phyloP scores from a whole-genome alignment of 2,329 filamentous ascomycete species.

The Onygenales sp. region DNA sequence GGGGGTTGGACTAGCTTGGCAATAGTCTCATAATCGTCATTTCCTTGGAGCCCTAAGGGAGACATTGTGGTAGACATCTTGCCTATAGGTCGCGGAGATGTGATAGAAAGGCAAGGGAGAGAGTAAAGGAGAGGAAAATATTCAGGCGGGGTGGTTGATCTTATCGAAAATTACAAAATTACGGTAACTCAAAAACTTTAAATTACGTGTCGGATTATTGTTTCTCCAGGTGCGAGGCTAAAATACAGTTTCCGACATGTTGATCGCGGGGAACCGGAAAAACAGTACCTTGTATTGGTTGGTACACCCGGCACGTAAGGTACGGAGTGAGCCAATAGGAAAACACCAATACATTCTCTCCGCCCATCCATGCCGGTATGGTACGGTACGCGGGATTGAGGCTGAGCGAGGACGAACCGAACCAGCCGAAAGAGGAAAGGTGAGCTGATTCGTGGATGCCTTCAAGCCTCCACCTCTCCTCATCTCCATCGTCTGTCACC shows the following conservation, averaged over 20 bases:
- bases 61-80: background rate
- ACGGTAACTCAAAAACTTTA: background rate
- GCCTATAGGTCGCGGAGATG: background rate
- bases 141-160: background rate
- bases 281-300: background rate
- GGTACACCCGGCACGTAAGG: background rate
- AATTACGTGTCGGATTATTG: background rate
- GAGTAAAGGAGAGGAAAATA: background rate
- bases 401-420: background rate
- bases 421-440: background rate
- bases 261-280: background rate
- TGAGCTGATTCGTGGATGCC: background rate
- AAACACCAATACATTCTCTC: background rate
- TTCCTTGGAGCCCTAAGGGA: conserved; percentile 12
- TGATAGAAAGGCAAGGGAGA: background rate
- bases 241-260: background rate
- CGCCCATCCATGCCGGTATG: background rate
- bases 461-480: background rate
- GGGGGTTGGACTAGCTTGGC: conserved; percentile 38
- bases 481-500: background rate
- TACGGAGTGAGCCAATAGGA: background rate
- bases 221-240: background rate
- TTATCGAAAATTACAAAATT: background rate
- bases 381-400: background rate
- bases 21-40: conserved; percentile 21